Evolutionary conservation across 2,329 filamentous ascomycete species (phyloP), one percentile per base, ranked within the genome.

Genomic region (Hirsutella minnesotensis): DNA sequence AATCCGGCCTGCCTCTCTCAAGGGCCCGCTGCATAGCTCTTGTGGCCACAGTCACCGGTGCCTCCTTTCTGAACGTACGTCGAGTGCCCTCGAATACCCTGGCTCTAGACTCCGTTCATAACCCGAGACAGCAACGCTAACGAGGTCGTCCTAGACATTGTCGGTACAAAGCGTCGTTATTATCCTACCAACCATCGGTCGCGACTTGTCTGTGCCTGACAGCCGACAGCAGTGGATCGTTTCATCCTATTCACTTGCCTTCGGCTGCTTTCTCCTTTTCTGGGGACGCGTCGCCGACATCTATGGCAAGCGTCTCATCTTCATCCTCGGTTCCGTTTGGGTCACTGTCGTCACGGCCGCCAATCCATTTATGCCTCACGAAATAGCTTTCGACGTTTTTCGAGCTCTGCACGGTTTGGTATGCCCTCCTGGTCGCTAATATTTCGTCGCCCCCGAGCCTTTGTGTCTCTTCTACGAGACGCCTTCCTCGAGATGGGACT

Each of bases 221-320:
- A 68, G 68, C 21, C 67, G 77, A 15, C 67, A 75, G 44, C 78
- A 82, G 61, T 83, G 79, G 79, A 69, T 83, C 47, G 66, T 83
- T 0, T 83, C 79, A 0, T 73, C 78, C 0, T 83, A 83, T 53
- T 68, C 74, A 4, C 68, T 84, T 15, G 68, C 77, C 0, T 83
- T 83, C 50, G 79, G 78, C 38, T 83, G 79, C 57, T 82, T 83
- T 53, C 60, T 83, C 21, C 61, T 84, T 15, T 65, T 83, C 13
- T 83, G 79, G 78, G 80, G 79, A 21, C 69, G 79, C 18, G 69
- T 83, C 19, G 80, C 75, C 43, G 79, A 84, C 55, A 69, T 83
- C 37, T 81, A 78, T 48, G 79, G 79, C 43, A 80, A 81, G 55
- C 70, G 79, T 9, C 62, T 70, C 37, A 79, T 83, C 48, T 84